These are phyloP conservation scores for Aspergillus coremiiformis DNA, from an alignment of 495 filamentous ascomycete species.

Conservation along the genomic window DNA sequence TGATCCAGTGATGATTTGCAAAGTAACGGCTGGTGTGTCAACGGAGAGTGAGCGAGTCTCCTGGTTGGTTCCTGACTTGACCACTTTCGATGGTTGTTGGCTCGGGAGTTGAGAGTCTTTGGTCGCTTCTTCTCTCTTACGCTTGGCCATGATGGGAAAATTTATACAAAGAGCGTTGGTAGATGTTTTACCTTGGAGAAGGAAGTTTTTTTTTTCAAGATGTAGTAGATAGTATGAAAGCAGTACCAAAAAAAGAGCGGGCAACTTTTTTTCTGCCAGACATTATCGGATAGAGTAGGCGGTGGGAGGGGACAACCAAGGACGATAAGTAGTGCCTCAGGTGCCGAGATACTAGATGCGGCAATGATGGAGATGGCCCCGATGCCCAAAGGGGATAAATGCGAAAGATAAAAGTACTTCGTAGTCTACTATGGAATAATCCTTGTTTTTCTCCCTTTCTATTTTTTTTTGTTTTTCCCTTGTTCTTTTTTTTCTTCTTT, in stretches of 20 bases:
- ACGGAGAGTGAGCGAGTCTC: constrained; percentile 12
- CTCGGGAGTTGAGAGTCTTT: constrained; percentile 26
- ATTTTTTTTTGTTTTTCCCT: too few relatives aligned
- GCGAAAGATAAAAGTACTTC: not conserved
- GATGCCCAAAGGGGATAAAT: not conserved
- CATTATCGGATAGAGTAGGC: constrained; percentile 4
- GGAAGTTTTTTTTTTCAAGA: not conserved
- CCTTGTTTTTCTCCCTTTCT: too few relatives aligned
- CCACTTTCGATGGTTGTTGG: constrained; percentile 27
- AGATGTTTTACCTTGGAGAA: constrained; percentile 10
- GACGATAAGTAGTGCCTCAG: constrained; percentile 1
- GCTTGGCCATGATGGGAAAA: constrained; percentile 61
- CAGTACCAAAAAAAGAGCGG: constrained; percentile 6
- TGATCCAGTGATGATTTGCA: constrained; percentile 88
- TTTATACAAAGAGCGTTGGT: constrained; percentile 2
- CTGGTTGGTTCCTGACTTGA: constrained; percentile 25
- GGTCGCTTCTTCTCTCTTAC: constrained; percentile 55
- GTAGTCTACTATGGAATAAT: too few relatives aligned
- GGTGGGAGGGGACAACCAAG: not conserved
- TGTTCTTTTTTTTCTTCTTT: too few relatives aligned
- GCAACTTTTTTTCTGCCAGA: constrained; percentile 22
- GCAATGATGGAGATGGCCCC: not conserved
- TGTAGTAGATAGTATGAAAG: not conserved
- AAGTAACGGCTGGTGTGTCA: constrained; percentile 39
- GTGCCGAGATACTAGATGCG: not conserved